Evolutionary conservation across 2,329 filamentous ascomycete species (phyloP).

Genomic region (Trematosphaeria pertusa): DNA sequence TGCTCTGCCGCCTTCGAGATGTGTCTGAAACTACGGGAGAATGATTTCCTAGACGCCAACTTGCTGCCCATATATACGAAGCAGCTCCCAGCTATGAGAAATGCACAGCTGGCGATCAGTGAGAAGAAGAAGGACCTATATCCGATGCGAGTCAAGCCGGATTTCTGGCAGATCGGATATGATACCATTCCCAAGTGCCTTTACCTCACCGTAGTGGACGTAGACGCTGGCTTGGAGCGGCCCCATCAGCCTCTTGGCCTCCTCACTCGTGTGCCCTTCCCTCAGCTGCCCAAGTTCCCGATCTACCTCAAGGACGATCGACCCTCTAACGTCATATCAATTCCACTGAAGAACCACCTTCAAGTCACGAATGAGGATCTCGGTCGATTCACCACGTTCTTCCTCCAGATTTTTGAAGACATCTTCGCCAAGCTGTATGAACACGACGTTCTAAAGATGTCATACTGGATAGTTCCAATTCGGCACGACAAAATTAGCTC

Average conservation of each 20-base stretch:
- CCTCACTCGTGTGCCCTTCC: constrained; percentile 71
- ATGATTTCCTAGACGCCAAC: constrained; percentile 73
- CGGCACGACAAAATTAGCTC: constrained; percentile 6
- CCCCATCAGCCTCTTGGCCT: constrained; percentile 71
- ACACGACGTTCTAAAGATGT: constrained; percentile 66
- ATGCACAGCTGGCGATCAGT: constrained; percentile 82
- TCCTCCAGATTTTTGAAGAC: constrained; percentile 77
- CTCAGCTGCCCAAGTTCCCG: constrained; percentile 70
- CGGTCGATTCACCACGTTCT: constrained; percentile 71
- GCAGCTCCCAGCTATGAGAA: constrained; percentile 80
- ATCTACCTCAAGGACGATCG: constrained; percentile 73
- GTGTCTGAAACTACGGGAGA: constrained; percentile 72
- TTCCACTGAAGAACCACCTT: constrained; percentile 55
- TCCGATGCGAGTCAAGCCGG: constrained; percentile 78
- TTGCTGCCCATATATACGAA: constrained; percentile 77
- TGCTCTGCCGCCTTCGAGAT: constrained; percentile 88
- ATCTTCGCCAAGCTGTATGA: constrained; percentile 90
- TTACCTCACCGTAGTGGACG: constrained; percentile 66
- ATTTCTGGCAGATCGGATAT: constrained; percentile 67
- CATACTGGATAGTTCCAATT: constrained; percentile 82
- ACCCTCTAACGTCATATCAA: constrained; percentile 64
- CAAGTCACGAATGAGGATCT: constrained; percentile 55
- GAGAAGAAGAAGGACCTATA: constrained; percentile 78
- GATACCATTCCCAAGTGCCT: constrained; percentile 60
- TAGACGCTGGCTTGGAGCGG: constrained; percentile 67